Conservation (phyloP, 108 stramenopile species). For the Nannochloropsis gaditana region DNA sequence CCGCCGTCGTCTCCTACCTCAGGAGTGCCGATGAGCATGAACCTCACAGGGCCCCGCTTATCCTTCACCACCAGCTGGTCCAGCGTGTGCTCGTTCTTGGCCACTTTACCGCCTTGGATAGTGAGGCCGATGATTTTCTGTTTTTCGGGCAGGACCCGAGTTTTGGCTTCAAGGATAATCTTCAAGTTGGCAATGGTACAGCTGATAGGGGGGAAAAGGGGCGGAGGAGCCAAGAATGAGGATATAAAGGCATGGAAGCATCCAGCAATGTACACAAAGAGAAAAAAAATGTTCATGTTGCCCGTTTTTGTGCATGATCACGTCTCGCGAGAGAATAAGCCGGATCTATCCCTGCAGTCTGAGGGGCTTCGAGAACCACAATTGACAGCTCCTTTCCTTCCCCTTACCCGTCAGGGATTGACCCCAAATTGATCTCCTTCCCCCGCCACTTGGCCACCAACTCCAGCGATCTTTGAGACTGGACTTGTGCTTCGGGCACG, state of each 20-base stretch:
- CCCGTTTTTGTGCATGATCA: too few relatives aligned
- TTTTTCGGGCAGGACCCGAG: conserved; percentile 65
- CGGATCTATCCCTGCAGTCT: too few relatives aligned
- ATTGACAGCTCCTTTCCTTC: not conserved
- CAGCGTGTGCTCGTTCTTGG: conserved; percentile 62
- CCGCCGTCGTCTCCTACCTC: conserved; percentile 51
- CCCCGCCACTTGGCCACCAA: conserved; percentile 3
- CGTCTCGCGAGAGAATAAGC: too few relatives aligned
- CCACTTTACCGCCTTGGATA: conserved; percentile 44
- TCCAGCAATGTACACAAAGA: too few relatives aligned
- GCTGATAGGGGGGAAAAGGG: not conserved
- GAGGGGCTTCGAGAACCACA: too few relatives aligned
- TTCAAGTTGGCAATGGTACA: conserved; percentile 28
- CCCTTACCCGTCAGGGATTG: not conserved
- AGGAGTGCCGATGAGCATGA: conserved; percentile 91
- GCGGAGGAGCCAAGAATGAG: not conserved
- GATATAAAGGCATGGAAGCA: too few relatives aligned
- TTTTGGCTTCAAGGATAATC: conserved; percentile 34
- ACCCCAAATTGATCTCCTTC: not conserved
- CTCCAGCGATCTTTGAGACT: conserved; percentile 53
- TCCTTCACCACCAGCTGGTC: conserved; percentile 62
- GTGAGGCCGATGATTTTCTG: conserved; percentile 84
- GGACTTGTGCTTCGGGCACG: conserved; percentile 41
- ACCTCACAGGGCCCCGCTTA: conserved; percentile 57
- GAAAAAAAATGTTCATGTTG: too few relatives aligned